Percentiles rank a stretch among this genome's conserved stretches.
phyloP scores from a whole-genome alignment of 345 rosid species.

The Corymbia maculata region DNA sequence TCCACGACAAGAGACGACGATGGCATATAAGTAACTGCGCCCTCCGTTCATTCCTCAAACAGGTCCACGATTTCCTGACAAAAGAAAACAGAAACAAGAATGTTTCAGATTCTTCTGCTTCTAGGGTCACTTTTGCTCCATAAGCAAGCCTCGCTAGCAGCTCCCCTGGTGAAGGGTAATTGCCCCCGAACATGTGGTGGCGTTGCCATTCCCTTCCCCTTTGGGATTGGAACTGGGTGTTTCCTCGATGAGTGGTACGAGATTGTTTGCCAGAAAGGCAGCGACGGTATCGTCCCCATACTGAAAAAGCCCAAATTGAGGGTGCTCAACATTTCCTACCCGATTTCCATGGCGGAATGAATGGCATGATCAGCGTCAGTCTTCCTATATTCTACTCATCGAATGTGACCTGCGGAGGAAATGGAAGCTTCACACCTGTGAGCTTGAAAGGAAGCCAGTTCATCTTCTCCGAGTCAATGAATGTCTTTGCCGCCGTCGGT shows the following conservation, averaged over 20 bases:
- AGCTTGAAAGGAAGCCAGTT: background rate
- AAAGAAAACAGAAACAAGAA: background rate
- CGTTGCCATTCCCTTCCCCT: background rate
- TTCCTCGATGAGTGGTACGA: slow-evolving; percentile 1
- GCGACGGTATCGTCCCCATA: background rate
- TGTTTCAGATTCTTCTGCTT: slow-evolving; percentile 35
- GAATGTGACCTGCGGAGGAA: background rate
- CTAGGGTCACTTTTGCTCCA: background rate
- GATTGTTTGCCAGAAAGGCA: background rate
- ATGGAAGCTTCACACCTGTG: background rate
- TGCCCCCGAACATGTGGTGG: background rate
- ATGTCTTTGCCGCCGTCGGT: background rate
- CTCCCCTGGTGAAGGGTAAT: background rate
- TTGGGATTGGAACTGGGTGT: background rate
- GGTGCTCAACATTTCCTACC: slow-evolving; percentile 2
- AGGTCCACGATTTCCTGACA: background rate
- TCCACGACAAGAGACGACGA: background rate
- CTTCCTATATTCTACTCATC: background rate
- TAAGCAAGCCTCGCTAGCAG: background rate
- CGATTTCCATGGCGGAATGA: background rate
- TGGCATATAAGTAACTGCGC: background rate
- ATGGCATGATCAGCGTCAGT: background rate
- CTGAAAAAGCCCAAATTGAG: background rate
- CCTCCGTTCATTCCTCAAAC: background rate
- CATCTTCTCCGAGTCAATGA: background rate